A percentile compares a stretch with the other conserved stretches of the same genome.
These are phyloP conservation scores for Chrysanthemum seticuspe DNA, from an alignment of 129 eudicot species.

Conservation along the genomic window DNA sequence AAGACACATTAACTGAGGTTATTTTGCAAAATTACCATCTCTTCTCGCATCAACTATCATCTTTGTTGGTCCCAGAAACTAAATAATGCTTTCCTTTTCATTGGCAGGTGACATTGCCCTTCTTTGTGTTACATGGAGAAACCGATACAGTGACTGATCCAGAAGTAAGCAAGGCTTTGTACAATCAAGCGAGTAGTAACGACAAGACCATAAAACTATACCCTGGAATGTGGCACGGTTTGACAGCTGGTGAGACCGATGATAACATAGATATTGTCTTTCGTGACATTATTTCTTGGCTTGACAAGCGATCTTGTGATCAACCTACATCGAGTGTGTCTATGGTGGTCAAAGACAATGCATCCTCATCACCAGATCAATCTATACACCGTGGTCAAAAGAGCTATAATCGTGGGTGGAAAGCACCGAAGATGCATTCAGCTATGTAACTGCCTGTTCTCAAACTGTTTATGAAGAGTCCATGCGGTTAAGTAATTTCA, in stretches of 20 bases:
- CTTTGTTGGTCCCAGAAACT: neutral
- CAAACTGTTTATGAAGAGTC: constrained; percentile 3
- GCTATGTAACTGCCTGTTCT: constrained; percentile 15
- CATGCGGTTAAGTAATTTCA: neutral
- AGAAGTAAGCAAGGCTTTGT: constrained; percentile 83
- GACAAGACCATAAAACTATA: constrained; percentile 84
- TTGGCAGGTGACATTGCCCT: constrained; percentile 74
- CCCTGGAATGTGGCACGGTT: constrained; percentile 93
- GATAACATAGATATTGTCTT: constrained; percentile 66
- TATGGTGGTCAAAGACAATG: neutral
- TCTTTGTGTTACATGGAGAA: constrained; percentile 93
- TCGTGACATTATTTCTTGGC: constrained; percentile 75
- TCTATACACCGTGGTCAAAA: constrained; percentile 7
- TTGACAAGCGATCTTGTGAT: constrained; percentile 49
- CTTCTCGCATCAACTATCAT: neutral
- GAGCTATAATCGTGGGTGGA: neutral
- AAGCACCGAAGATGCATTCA: constrained; percentile 19
- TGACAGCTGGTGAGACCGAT: constrained; percentile 90
- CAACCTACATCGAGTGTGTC: neutral
- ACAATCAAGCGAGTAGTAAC: constrained; percentile 61
- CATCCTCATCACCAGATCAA: neutral
- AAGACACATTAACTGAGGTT: constrained; percentile 77
- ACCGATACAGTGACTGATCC: constrained; percentile 92
- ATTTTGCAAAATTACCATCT: neutral
- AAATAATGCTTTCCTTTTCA: neutral